Conservation (phyloP, 2,329 filamentous ascomycete species). For the Ampelomyces quisqualis region DNA sequence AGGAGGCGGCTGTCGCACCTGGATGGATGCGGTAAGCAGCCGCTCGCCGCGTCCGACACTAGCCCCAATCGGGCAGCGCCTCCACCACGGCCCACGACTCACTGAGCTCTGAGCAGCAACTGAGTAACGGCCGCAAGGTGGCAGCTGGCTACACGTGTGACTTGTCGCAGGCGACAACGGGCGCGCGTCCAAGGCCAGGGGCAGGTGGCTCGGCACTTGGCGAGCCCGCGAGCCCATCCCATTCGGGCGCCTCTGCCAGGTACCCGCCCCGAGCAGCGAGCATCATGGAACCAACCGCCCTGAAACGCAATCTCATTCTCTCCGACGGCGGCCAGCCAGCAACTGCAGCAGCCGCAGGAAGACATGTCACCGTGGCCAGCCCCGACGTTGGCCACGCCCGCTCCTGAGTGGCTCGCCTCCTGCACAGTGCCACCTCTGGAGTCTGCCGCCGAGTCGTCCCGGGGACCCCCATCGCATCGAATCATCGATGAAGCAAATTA, state of each 20-base stretch:
- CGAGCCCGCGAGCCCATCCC: constrained; percentile 5
- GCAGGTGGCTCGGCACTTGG: constrained; percentile 5
- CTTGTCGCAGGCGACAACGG: too few relatives aligned
- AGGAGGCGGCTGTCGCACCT: constrained; percentile 12
- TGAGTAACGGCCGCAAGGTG: too few relatives aligned
- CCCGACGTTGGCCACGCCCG: constrained; percentile 9
- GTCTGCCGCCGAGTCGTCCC: constrained; percentile 29
- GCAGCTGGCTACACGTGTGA: too few relatives aligned
- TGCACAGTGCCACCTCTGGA: constrained; percentile 20
- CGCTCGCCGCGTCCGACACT: too few relatives aligned
- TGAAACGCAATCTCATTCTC: constrained; percentile 40
- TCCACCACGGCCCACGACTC: too few relatives aligned
- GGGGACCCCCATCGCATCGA: too few relatives aligned
- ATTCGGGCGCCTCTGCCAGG: constrained; percentile 23
- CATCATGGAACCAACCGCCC: constrained; percentile 38
- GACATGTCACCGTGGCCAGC: too few relatives aligned
- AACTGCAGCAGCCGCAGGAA: constrained; percentile 10
- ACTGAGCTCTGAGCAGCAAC: too few relatives aligned
- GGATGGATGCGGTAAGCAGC: constrained; percentile 16
- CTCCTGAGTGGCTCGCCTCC: constrained; percentile 24
- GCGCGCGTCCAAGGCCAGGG: too few relatives aligned
- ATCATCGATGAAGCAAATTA: constrained; percentile 44
- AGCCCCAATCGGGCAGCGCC: too few relatives aligned
- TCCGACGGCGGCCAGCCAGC: constrained; percentile 13
- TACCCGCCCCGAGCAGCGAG: constrained; percentile 37